phyloP scores from a whole-genome alignment of 495 filamentous ascomycete genomes.

The Podospora didyma region DNA sequence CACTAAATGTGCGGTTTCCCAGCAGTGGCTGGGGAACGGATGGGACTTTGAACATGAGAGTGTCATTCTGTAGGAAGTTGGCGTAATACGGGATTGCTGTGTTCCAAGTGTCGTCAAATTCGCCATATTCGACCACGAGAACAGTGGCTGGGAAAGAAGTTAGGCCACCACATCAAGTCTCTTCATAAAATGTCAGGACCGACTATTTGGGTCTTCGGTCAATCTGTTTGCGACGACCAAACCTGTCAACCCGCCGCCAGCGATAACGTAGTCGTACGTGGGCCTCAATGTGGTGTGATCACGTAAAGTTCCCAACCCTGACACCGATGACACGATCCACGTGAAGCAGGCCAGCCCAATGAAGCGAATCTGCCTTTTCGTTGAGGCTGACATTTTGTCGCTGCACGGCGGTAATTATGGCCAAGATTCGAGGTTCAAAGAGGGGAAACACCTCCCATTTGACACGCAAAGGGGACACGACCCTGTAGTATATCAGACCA shows the following conservation, averaged over 20 bases:
- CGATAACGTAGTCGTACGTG: slow-evolving; percentile 45
- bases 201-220: slow-evolving; percentile 19
- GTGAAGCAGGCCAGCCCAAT: too few relatives aligned
- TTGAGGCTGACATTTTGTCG: too few relatives aligned
- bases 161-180: background rate
- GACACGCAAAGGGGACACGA: too few relatives aligned
- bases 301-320: background rate
- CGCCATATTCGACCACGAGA: slow-evolving; percentile 41
- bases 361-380: too few relatives aligned
- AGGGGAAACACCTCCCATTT: too few relatives aligned
- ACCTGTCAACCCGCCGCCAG: slow-evolving; percentile 53
- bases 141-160: slow-evolving; percentile 27
- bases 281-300: background rate
- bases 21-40: slow-evolving; percentile 13
- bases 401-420: too few relatives aligned
- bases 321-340: background rate
- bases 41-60: slow-evolving; percentile 19
- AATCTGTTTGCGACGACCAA: slow-evolving; percentile 44
- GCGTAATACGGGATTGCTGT: slow-evolving; percentile 15
- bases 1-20: slow-evolving; percentile 12
- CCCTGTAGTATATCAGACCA: too few relatives aligned
- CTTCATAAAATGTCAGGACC: background rate
- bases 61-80: background rate
- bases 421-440: too few relatives aligned
- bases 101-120: slow-evolving; percentile 22